Conservation (phyloP, 805 yeast genomes). For the Candida taoyuanica region DNA sequence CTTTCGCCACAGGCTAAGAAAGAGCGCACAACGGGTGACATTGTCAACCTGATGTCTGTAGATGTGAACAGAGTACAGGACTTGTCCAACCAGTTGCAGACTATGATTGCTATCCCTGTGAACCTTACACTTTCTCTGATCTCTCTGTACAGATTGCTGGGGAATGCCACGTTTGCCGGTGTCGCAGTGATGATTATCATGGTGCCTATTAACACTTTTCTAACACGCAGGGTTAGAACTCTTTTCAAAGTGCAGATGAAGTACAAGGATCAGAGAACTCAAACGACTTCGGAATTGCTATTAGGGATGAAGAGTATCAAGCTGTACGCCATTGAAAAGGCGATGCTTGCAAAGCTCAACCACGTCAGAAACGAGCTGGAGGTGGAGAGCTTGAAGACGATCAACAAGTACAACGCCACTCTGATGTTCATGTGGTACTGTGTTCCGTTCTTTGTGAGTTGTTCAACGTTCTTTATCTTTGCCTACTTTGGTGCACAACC, state of each 20-base stretch:
- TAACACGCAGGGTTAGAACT: slow-evolving; percentile 42
- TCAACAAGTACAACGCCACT: slow-evolving; percentile 43
- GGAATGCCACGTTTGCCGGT: slow-evolving; percentile 57
- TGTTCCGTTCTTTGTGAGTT: slow-evolving; percentile 61
- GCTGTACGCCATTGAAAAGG: slow-evolving; percentile 65
- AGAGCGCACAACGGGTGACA: slow-evolving; percentile 67
- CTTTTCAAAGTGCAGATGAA: slow-evolving; percentile 55
- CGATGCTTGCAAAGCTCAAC: slow-evolving; percentile 49
- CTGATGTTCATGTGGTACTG: slow-evolving; percentile 56
- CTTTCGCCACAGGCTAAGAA: slow-evolving; percentile 64
- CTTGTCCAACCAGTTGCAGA: slow-evolving; percentile 48
- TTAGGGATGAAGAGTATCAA: slow-evolving; percentile 60
- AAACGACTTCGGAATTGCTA: slow-evolving; percentile 54
- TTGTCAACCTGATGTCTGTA: slow-evolving; percentile 72
- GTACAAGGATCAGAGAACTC: slow-evolving; percentile 55
- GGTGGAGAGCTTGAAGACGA: slow-evolving; percentile 43
- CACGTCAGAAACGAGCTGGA: slow-evolving; percentile 57
- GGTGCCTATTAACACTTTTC: slow-evolving; percentile 51
- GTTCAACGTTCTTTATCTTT: slow-evolving; percentile 54
- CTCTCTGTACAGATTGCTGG: slow-evolving; percentile 53
- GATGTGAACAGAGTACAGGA: slow-evolving; percentile 67
- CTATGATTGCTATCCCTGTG: slow-evolving; percentile 55
- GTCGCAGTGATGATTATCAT: slow-evolving; percentile 46
- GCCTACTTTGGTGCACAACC: slow-evolving; percentile 43
- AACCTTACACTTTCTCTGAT: slow-evolving; percentile 47